These are phyloP conservation scores for Syzygium malaccense DNA, from an alignment of 441 rosid species.

Conservation along the genomic window DNA sequence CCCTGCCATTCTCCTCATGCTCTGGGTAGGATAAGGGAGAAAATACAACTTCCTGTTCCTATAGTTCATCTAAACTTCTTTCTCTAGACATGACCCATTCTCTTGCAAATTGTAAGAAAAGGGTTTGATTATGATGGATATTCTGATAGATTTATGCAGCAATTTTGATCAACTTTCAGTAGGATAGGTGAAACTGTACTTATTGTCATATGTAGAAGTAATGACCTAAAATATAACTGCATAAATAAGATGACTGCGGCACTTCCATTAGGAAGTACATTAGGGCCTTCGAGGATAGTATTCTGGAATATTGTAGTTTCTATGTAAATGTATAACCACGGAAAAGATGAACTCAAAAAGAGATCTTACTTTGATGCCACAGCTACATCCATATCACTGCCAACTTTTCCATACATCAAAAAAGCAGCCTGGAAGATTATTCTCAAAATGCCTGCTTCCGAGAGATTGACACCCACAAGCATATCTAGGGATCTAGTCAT, in stretches of 20 bases:
- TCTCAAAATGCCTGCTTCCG: conserved; percentile 92
- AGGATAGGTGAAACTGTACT: neutral
- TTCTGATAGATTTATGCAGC: neutral
- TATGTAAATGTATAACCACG: neutral
- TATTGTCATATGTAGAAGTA: neutral
- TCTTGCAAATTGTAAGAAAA: neutral
- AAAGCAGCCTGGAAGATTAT: conserved; percentile 74
- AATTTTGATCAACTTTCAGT: neutral
- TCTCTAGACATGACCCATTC: neutral
- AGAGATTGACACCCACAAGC: conserved; percentile 70
- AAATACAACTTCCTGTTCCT: neutral
- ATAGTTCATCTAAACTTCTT: neutral
- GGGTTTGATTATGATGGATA: neutral
- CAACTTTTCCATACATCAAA: conserved; percentile 56
- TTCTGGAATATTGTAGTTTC: neutral
- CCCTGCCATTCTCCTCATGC: neutral
- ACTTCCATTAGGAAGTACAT: neutral
- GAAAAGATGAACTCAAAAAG: neutral
- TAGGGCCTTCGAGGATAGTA: neutral
- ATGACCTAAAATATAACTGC: neutral
- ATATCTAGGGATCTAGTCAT: conserved; percentile 77
- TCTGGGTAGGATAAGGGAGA: neutral
- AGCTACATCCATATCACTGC: conserved; percentile 73
- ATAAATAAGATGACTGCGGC: neutral
- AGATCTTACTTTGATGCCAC: conserved; percentile 73